Evolutionary conservation across 768 basidiomycete species (phyloP).

Genomic region (Mycena amicta): DNA sequence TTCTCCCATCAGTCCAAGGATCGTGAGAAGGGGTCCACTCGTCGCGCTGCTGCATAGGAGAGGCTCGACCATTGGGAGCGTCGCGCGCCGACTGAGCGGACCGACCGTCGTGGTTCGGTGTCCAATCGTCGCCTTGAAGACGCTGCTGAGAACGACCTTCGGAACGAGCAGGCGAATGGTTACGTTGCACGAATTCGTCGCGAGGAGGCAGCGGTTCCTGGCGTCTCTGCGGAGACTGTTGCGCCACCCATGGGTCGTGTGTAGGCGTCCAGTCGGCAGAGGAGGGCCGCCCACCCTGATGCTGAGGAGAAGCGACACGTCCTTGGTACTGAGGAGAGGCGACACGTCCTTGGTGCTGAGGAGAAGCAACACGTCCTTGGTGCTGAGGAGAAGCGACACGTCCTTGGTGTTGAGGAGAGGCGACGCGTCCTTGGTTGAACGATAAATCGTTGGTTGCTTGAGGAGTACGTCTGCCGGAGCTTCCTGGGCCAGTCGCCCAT

Average conservation of each 20-base stretch:
- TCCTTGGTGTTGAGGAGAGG: neutral
- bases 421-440: neutral
- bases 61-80: neutral
- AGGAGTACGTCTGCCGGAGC: neutral
- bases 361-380: too few species aligned
- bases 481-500: neutral
- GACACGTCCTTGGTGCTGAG: too few species aligned
- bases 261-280: conserved; percentile 8
- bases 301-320: too few species aligned
- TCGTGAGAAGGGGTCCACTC: conserved; percentile 15
- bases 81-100: neutral
- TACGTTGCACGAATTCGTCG: too few species aligned
- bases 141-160: neutral
- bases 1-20: conserved; percentile 16
- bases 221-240: neutral
- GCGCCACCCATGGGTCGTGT: conserved; percentile 12
- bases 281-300: too few species aligned
- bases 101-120: neutral
- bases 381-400: neutral
- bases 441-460: neutral
- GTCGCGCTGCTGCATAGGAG: neutral
- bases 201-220: neutral
- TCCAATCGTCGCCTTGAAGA: neutral
- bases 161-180: neutral
- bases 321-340: too few species aligned